Evolutionary conservation across 208 protist species (phyloP).

Genomic region (Trypanosoma mega): DNA sequence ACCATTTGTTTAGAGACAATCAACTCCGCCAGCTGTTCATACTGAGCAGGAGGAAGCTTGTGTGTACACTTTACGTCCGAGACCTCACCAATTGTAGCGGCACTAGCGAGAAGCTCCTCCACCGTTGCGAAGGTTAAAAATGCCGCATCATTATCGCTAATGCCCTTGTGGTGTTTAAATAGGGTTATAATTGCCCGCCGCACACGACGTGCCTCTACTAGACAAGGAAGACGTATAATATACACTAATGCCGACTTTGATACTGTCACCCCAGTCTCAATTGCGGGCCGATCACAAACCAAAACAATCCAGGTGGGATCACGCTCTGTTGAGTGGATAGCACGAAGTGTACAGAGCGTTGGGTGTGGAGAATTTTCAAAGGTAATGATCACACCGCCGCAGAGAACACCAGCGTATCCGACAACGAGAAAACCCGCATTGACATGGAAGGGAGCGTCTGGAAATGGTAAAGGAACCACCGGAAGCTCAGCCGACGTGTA

Average conservation of each 20-base stretch:
- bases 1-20: too few relatives aligned
- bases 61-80: too few relatives aligned
- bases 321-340: not conserved
- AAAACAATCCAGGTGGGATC: conserved; percentile 23
- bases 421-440: conserved; percentile 9
- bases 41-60: too few relatives aligned
- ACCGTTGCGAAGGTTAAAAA: not conserved
- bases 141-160: not conserved
- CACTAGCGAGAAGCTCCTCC: conserved; percentile 11
- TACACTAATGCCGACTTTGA: too few relatives aligned
- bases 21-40: too few relatives aligned
- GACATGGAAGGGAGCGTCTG: not conserved
- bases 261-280: too few relatives aligned
- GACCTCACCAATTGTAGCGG: not conserved
- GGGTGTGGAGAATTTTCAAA: not conserved
- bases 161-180: conserved; percentile 9
- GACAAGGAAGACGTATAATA: conserved; percentile 7
- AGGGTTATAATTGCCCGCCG: not conserved
- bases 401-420: conserved; percentile 16
- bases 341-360: conserved; percentile 1
- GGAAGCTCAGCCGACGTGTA: not conserved
- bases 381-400: not conserved
- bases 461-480: not conserved
- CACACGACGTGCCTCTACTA: not conserved
- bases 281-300: not conserved